A percentile compares a stretch with the other conserved stretches of the same genome.
phyloP scores from a whole-genome alignment of 2,329 filamentous ascomycete genomes.

The Thermoascus crustaceus region DNA sequence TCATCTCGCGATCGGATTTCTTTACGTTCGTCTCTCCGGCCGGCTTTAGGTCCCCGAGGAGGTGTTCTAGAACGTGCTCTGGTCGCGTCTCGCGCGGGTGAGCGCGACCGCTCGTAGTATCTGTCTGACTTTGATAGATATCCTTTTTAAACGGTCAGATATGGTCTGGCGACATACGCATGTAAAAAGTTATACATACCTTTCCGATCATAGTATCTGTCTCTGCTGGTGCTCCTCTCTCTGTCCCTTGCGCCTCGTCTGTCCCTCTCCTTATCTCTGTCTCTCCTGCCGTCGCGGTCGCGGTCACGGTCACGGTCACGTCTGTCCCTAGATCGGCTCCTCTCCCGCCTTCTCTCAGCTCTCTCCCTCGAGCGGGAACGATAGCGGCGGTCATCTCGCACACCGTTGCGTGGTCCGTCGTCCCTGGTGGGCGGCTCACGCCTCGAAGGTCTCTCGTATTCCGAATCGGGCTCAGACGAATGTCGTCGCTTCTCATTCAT shows the following conservation, averaged over 20 bases:
- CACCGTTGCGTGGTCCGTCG: constrained; percentile 30
- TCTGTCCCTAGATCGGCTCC: constrained; percentile 38
- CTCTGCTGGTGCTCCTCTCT: constrained; percentile 31
- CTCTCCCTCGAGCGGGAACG: constrained; percentile 33
- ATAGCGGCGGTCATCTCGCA: constrained; percentile 32
- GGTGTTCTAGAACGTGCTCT: constrained; percentile 29
- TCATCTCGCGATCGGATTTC: constrained; percentile 18
- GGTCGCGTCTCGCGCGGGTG: constrained; percentile 29
- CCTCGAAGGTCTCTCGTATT: constrained; percentile 28
- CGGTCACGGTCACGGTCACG: constrained; percentile 22
- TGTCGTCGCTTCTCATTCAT: constrained; percentile 25
- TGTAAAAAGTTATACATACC: constrained; percentile 21
- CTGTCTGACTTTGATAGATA: constrained; percentile 24
- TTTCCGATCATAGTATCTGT: constrained; percentile 31
- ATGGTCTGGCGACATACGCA: constrained; percentile 3
- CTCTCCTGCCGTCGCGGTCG: constrained; percentile 22
- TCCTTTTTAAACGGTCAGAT: constrained; percentile 13
- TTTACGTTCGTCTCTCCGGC: constrained; percentile 24
- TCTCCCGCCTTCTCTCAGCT: constrained; percentile 33
- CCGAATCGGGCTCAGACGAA: constrained; percentile 20
- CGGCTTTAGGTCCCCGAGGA: constrained; percentile 24
- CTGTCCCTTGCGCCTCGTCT: constrained; percentile 31
- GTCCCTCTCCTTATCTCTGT: constrained; percentile 29
- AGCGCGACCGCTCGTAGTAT: constrained; percentile 29
- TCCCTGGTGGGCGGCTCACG: constrained; percentile 29